Base-by-base conservation (phyloP, 768 basidiomycete genomes). In the Boletus edulis region DNA sequence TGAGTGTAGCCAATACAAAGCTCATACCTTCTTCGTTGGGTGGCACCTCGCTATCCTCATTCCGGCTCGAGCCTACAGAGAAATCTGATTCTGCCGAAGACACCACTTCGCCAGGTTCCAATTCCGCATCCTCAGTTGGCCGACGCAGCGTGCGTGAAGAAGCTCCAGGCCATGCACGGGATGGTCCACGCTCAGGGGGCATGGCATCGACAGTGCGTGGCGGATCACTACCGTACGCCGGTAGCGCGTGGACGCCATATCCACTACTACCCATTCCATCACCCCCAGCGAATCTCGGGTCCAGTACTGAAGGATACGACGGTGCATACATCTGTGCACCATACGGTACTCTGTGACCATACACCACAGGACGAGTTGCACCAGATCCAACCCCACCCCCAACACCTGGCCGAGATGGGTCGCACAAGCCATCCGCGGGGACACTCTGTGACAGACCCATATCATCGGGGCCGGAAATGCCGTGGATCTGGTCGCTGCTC, bases 31-130 rank as follows among this genome's bases (percentile, higher is more conserved):
- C 54, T 27, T 32, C 49, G 12, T 37, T 57, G 7, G 32, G n/a
- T n/a, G 20, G 56, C 35, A 41, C 13, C 3, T 56, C 46, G 3
- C 17, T 46, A 2, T 65, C 62, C 13, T 64, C 64, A 17, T 64
- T 61, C 51, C 58, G 55, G 35, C 66, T 63, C 22, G 63, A 66
- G 17, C 56, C 46, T 50, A 58, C 60, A 35, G 67, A 67, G 27
- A 61, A 67, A 31, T 67, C 63, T 2, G 66, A 62, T 47, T 61
- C 64, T 11, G 43, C 52, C 6, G 59, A 65, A 14, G 66, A 67
- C 13, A 60, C 37, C 12, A 68, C 66, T 42, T 68, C 67, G 0
- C 67, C 67, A 2, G 67, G 66, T 20, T 69, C 68, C 17, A 65
- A 32, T 37, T 65, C 67, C 14, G 18, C 18, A 20, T 54, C 40